Evolutionary conservation across 169 alveolate genomes (phyloP).

Genomic region (Cryptosporidium meleagridis): DNA sequence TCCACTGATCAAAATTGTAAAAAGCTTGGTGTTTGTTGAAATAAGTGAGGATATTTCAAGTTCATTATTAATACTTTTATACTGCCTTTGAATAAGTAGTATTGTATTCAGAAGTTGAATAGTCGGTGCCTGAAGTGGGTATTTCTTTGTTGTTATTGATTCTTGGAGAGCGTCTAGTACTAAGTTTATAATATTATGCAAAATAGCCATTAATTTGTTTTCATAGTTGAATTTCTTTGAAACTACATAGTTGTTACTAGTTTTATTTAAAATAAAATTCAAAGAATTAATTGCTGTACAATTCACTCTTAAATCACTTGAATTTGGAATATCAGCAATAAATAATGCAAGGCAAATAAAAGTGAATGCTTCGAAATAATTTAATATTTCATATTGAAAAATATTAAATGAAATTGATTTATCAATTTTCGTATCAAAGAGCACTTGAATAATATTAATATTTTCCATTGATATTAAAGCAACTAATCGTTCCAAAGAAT

Average conservation of each 20-base stretch:
- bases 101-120: conserved; percentile 33
- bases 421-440: conserved; percentile 24
- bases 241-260: not conserved
- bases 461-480: conserved; percentile 60
- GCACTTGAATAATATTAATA: conserved; percentile 37
- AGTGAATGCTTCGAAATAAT: conserved; percentile 55
- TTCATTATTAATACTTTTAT: not conserved
- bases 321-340: not conserved
- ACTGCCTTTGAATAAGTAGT: conserved; percentile 24
- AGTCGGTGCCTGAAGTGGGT: conserved; percentile 19
- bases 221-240: conserved; percentile 18
- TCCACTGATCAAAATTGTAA: conserved; percentile 23
- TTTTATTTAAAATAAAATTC: conserved; percentile 18
- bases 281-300: conserved; percentile 39
- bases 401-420: not conserved
- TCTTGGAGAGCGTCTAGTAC: conserved; percentile 6
- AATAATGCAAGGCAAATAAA: conserved; percentile 19
- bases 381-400: not conserved
- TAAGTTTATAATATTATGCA: not conserved
- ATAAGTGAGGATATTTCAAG: not conserved
- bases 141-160: conserved; percentile 18
- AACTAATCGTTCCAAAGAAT: conserved; percentile 30
- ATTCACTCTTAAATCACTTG: conserved; percentile 22
- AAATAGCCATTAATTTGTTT: not conserved
- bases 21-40: conserved; percentile 3